Percentiles rank a stretch among this genome's conserved stretches.
phyloP scores from a whole-genome alignment of 2,329 filamentous ascomycete genomes.

The Trichoderma afroharzianum region DNA sequence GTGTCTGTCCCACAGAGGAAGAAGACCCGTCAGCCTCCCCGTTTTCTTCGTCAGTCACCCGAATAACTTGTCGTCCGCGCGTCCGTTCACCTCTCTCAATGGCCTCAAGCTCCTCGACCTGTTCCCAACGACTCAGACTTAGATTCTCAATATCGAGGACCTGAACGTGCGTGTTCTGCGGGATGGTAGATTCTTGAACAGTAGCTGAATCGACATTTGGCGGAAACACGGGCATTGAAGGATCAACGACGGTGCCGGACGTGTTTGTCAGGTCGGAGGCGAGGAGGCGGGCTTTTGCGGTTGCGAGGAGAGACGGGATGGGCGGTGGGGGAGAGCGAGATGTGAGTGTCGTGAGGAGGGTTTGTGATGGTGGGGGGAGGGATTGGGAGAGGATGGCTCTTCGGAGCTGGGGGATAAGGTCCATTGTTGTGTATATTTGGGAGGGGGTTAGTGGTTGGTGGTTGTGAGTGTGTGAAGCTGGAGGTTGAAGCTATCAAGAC shows the following conservation, averaged over 20 bases:
- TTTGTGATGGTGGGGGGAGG: slow-evolving; percentile 49
- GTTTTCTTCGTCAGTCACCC: slow-evolving; percentile 37
- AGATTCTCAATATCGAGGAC: slow-evolving; percentile 85
- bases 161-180: slow-evolving; percentile 68
- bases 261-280: slow-evolving; percentile 65
- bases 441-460: neutral
- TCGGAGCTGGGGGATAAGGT: slow-evolving; percentile 29
- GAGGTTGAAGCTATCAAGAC: neutral
- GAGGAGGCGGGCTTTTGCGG: slow-evolving; percentile 76
- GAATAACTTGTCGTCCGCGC: slow-evolving; percentile 75
- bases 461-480: neutral
- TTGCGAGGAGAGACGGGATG: slow-evolving; percentile 69
- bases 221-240: slow-evolving; percentile 46
- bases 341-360: slow-evolving; percentile 62
- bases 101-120: slow-evolving; percentile 77
- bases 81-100: slow-evolving; percentile 69
- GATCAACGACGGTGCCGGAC: slow-evolving; percentile 38
- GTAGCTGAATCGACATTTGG: slow-evolving; percentile 49
- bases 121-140: slow-evolving; percentile 74
- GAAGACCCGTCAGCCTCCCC: slow-evolving; percentile 49
- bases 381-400: slow-evolving; percentile 49
- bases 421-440: slow-evolving; percentile 19
- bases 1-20: neutral
- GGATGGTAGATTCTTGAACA: slow-evolving; percentile 53
- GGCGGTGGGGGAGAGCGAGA: slow-evolving; percentile 56